Percentiles rank a stretch among this genome's conserved stretches.
Evolutionary conservation across 2,329 filamentous ascomycete genomes (phyloP).

Genomic region (Arthroderma sp.): DNA sequence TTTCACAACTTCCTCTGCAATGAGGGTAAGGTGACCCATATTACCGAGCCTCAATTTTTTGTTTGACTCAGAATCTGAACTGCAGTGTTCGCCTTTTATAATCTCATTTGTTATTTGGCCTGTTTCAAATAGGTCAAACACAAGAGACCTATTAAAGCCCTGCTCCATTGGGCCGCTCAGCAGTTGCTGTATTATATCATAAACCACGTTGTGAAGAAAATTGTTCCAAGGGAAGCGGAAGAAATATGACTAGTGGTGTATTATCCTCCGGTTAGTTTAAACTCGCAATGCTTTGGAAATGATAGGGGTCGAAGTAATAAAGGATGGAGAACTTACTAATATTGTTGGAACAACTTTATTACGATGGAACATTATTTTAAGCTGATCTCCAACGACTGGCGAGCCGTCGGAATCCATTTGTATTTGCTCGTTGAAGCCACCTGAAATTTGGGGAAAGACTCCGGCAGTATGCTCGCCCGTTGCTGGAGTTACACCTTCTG

Average conservation of each 20-base stretch:
- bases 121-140: conserved; percentile 83
- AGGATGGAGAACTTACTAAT: conserved; percentile 48
- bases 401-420: conserved; percentile 49
- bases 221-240: conserved; percentile 99
- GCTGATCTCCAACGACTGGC: conserved; percentile 81
- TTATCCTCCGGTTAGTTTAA: no score
- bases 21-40: conserved; percentile 94
- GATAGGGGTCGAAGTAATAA: background rate
- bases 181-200: conserved; percentile 96
- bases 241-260: conserved; percentile 64
- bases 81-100: conserved; percentile 75
- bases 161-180: conserved; percentile 98
- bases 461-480: conserved; percentile 12
- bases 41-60: conserved; percentile 89
- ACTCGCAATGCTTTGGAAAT: no score
- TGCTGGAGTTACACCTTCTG: background rate
- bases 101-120: conserved; percentile 85
- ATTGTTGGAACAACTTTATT: conserved; percentile 91
- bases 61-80: conserved; percentile 70
- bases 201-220: conserved; percentile 97
- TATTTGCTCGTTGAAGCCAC: conserved; percentile 26
- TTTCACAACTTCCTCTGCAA: conserved; percentile 96
- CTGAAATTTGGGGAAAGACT: no score
- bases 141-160: conserved; percentile 78
- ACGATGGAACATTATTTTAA: conserved; percentile 95